Percentiles rank a stretch among this genome's conserved stretches.
These are phyloP conservation scores for Thymus quinquecostatus DNA, from an alignment of 257 asterid species.

Conservation along the genomic window DNA sequence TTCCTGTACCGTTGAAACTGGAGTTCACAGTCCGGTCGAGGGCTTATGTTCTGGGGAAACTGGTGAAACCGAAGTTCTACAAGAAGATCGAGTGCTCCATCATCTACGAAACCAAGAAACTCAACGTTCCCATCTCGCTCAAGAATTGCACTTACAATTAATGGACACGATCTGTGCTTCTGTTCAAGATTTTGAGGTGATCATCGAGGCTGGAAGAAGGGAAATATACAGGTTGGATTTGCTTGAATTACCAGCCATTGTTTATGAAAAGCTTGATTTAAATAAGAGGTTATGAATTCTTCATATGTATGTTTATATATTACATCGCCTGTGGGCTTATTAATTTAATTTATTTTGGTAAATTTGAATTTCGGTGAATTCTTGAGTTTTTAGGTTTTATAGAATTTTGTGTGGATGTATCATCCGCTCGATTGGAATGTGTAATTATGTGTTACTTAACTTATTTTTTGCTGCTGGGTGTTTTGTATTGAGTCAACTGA, in stretches of 20 bases:
- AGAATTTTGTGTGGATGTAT: not conserved
- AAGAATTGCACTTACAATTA: slow-evolving; percentile 70
- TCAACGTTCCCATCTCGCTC: slow-evolving; percentile 54
- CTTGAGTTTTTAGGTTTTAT: not conserved
- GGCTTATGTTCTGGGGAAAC: slow-evolving; percentile 78
- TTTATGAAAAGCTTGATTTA: slow-evolving; percentile 6
- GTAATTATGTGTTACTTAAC: not conserved
- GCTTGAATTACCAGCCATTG: not conserved
- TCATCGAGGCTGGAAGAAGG: slow-evolving; percentile 22
- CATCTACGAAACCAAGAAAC: slow-evolving; percentile 53
- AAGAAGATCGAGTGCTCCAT: slow-evolving; percentile 61
- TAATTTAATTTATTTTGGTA: slow-evolving; percentile 15
- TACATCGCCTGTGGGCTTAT: not conserved
- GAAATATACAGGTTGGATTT: slow-evolving; percentile 25
- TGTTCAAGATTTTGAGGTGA: not conserved
- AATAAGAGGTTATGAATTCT: slow-evolving; percentile 3
- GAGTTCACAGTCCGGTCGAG: slow-evolving; percentile 66
- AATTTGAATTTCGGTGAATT: not conserved
- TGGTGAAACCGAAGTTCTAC: slow-evolving; percentile 83
- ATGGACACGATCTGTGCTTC: slow-evolving; percentile 23
- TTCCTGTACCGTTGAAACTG: slow-evolving; percentile 62
- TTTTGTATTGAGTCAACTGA: not conserved
- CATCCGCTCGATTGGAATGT: not conserved
- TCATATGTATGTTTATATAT: slow-evolving; percentile 29
- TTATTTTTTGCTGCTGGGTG: not conserved